A percentile compares a stretch with the other conserved stretches of the same genome.
Evolutionary conservation across 768 basidiomycete genomes (phyloP).

Genomic region (Termitomyces sp.): DNA sequence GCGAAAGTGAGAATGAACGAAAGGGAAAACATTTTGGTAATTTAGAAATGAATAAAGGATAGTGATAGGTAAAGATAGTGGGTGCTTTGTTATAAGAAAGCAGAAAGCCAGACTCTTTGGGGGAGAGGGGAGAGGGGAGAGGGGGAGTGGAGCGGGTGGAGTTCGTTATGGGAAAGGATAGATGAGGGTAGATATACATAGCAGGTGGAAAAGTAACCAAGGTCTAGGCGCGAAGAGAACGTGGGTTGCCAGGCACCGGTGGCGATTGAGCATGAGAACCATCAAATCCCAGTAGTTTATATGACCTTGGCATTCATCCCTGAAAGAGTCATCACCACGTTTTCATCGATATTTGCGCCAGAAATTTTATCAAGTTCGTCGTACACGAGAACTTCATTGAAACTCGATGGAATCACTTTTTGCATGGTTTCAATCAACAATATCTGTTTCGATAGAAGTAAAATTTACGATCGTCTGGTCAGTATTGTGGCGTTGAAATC

Average conservation of each 20-base stretch:
- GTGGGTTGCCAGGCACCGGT: slow-evolving; percentile 2
- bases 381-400: neutral
- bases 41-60: slow-evolving; percentile 10
- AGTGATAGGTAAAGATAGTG: slow-evolving; percentile 15
- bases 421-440: neutral
- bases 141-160: neutral
- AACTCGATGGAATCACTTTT: neutral
- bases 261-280: neutral
- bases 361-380: neutral
- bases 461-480: neutral
- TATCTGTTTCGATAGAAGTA: neutral
- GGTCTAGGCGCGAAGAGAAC: slow-evolving; percentile 1
- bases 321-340: neutral
- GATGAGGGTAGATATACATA: slow-evolving; percentile 6
- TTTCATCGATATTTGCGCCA: neutral
- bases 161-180: slow-evolving; percentile 9
- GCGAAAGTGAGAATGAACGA: slow-evolving; percentile 8
- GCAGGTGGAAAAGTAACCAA: slow-evolving; percentile 8
- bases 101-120: neutral
- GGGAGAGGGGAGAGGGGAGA: neutral
- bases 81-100: slow-evolving; percentile 4
- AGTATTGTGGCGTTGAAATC: neutral
- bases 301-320: neutral
- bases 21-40: slow-evolving; percentile 5
- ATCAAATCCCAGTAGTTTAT: slow-evolving; percentile 1